These are phyloP conservation scores for Hyphopichia fennica DNA, from an alignment of 1,139 yeast genomes.

Conservation along the genomic window DNA sequence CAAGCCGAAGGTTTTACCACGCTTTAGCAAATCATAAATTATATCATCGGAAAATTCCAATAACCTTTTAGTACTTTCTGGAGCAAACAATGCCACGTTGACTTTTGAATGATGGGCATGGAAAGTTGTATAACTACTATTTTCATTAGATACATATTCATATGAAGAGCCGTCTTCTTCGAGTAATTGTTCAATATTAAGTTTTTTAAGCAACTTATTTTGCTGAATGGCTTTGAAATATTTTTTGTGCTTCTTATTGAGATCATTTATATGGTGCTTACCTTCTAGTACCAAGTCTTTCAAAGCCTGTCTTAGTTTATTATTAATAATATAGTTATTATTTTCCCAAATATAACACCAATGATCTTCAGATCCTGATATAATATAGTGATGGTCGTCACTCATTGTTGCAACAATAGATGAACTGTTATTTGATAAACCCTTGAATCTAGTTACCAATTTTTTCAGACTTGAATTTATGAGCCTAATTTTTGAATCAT, in stretches of 20 bases:
- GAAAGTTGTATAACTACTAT: conserved; percentile 60
- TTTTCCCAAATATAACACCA: conserved; percentile 73
- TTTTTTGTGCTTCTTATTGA: conserved; percentile 30
- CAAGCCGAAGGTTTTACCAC: conserved; percentile 16
- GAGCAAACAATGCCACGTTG: conserved; percentile 80
- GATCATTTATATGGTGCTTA: conserved; percentile 32
- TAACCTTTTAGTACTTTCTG: conserved; percentile 63
- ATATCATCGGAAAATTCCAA: conserved; percentile 76
- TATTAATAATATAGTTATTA: conserved; percentile 41
- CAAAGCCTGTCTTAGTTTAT: conserved; percentile 32
- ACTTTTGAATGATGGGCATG: conserved; percentile 77
- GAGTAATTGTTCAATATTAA: conserved; percentile 20
- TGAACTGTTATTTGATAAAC: conserved; percentile 67
- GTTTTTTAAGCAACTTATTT: conserved; percentile 31
- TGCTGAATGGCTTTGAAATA: conserved; percentile 32
- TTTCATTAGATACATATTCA: conserved; percentile 44
- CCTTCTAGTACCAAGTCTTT: conserved; percentile 39
- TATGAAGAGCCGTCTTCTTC: conserved; percentile 22
- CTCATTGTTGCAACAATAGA: conserved; percentile 69
- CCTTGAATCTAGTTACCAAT: conserved; percentile 70
- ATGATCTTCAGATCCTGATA: conserved; percentile 68
- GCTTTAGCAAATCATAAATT: conserved; percentile 58
- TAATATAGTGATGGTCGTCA: conserved; percentile 52
- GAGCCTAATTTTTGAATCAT: conserved; percentile 76
- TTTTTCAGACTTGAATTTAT: conserved; percentile 57